These are phyloP conservation scores for Lolium multiflorum DNA, from an alignment of 176 grass and related monocot species.

Conservation along the genomic window DNA sequence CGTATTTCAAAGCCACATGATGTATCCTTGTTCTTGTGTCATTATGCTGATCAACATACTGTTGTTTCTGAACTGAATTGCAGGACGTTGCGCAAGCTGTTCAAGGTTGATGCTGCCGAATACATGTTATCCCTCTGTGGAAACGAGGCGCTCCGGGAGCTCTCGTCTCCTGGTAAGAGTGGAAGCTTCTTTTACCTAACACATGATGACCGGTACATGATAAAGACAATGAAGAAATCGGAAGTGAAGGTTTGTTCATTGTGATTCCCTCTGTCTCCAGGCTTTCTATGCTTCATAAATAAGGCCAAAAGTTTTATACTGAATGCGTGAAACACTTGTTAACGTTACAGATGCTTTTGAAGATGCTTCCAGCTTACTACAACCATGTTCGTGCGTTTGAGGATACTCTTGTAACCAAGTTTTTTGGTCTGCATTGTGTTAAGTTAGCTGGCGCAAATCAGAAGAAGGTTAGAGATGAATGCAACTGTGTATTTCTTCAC, in stretches of 20 bases:
- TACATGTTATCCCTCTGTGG: conserved; percentile 99
- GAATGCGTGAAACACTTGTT: conserved; percentile 27
- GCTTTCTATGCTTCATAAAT: conserved; percentile 26
- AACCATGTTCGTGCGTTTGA: conserved; percentile 89
- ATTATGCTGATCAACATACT: conserved; percentile 26
- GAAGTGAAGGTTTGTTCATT: conserved; percentile 92
- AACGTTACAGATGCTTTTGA: conserved; percentile 76
- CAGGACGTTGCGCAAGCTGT: conserved; percentile 89
- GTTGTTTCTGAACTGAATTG: conserved; percentile 45
- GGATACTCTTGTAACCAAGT: conserved; percentile 90
- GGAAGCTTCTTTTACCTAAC: conserved; percentile 98
- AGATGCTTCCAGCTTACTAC: conserved; percentile 99
- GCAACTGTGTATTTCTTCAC: conserved; percentile 30
- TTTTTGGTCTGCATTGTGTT: conserved; percentile 96
- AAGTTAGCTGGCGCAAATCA: conserved; percentile 90
- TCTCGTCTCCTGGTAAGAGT: conserved; percentile 97
- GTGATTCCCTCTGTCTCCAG: neutral
- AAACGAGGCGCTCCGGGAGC: conserved; percentile 82
- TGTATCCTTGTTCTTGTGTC: conserved; percentile 26
- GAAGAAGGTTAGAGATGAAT: conserved; percentile 79
- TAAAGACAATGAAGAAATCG: conserved; percentile 99
- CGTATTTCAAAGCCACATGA: conserved; percentile 29
- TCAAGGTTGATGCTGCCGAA: conserved; percentile 96
- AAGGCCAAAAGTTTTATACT: neutral
- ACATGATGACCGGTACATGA: conserved; percentile 92